Evolutionary conservation across 108 stramenopile species (phyloP).

Genomic region (Seminavis robusta): DNA sequence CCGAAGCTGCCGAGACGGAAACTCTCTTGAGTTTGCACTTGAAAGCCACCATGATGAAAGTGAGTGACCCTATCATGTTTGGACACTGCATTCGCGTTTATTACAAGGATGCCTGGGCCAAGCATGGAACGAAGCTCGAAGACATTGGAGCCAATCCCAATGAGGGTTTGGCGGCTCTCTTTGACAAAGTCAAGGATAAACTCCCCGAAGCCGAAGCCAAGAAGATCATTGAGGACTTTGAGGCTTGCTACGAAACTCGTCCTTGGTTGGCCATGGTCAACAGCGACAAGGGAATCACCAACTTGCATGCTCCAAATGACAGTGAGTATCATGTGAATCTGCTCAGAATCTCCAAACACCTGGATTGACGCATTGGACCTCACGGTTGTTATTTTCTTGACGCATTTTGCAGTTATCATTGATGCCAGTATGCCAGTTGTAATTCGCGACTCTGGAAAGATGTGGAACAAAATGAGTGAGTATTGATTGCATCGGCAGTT

Average conservation of each 20-base stretch:
- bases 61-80: conserved; percentile 92
- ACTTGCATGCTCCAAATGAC: conserved; percentile 80
- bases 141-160: conserved; percentile 90
- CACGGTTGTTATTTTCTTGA: conserved; percentile 34
- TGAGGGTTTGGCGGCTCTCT: conserved; percentile 75
- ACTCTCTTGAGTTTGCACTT: conserved; percentile 80
- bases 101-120: conserved; percentile 87
- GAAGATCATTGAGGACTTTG: conserved; percentile 73
- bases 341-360: not conserved
- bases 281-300: conserved; percentile 89
- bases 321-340: too few relatives aligned
- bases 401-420: too few relatives aligned
- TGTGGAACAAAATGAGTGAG: conserved; percentile 85
- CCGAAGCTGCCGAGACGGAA: conserved; percentile 83
- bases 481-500: not conserved
- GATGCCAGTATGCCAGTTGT: conserved; percentile 94
- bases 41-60: conserved; percentile 97
- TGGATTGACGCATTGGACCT: conserved; percentile 21
- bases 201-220: conserved; percentile 45
- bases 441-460: conserved; percentile 88
- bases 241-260: conserved; percentile 77
- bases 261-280: conserved; percentile 95
- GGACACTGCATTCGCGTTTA: conserved; percentile 87
- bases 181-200: conserved; percentile 34
- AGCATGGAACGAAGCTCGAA: conserved; percentile 72